Conservation (phyloP, 345 rosid genomes). For the Capsella bursapastoris region DNA sequence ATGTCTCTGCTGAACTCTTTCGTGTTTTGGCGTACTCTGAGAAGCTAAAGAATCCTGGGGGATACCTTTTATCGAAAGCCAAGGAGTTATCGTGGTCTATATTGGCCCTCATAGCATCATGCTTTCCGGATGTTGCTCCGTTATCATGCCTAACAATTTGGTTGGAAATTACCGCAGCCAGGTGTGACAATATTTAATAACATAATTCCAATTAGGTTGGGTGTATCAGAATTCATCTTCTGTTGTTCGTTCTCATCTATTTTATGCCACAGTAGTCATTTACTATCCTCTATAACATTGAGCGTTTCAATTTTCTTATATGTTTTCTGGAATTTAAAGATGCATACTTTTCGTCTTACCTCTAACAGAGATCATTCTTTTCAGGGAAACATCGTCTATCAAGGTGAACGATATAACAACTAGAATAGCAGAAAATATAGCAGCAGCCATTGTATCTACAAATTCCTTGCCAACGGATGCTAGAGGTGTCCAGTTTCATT, state of each 20-base stretch:
- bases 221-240: slow-evolving; percentile 14
- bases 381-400: slow-evolving; percentile 95
- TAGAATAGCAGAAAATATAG: slow-evolving; percentile 81
- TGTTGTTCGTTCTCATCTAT: neutral
- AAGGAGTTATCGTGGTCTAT: slow-evolving; percentile 96
- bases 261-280: neutral
- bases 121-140: slow-evolving; percentile 88
- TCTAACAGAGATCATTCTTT: slow-evolving; percentile 46
- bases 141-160: slow-evolving; percentile 86
- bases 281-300: slow-evolving; percentile 11
- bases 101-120: slow-evolving; percentile 94
- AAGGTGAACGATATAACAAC: slow-evolving; percentile 91
- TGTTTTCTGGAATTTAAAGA: slow-evolving; percentile 23
- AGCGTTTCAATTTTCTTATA: slow-evolving; percentile 1
- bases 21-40: slow-evolving; percentile 89
- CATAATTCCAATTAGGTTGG: slow-evolving; percentile 24
- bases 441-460: slow-evolving; percentile 81
- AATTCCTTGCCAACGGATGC: slow-evolving; percentile 64
- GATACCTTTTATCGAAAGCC: slow-evolving; percentile 78
- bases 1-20: slow-evolving; percentile 79
- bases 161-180: slow-evolving; percentile 99
- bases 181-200: slow-evolving; percentile 50
- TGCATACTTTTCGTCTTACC: slow-evolving; percentile 15
- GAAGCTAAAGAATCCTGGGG: slow-evolving; percentile 83
- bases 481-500: slow-evolving; percentile 71